Base-by-base conservation (phyloP, 371 early-diverging fungal species). In the Rhizopus stolonifer region DNA sequence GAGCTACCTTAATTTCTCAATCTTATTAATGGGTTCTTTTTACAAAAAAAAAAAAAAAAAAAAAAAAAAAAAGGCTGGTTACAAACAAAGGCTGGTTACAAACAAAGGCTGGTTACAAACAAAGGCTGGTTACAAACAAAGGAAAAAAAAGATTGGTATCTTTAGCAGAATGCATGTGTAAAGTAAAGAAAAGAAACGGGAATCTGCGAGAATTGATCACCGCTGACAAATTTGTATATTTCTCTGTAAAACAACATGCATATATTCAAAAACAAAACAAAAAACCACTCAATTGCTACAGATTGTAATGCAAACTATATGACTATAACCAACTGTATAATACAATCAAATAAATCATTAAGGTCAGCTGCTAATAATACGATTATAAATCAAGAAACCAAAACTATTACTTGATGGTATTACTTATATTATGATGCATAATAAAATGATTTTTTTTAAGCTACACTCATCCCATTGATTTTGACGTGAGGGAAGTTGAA, bases 281-380 rank as follows among this genome's bases (percentile, higher is more conserved):
- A 46, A 53, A 34, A 45, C 18, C 46, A 45, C 33, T 53, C 46
- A 53, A 45, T 45, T 53, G 54, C 54, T 45, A 53, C 36, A 53
- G 46, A 53, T 53, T 53, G 38, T 46, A 53, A 51, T 51, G 18
- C 17, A 43, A 42, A 29, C 1, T 14, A 26, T 14, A 48, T 48
- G 36, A 34, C 36, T 48, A 48, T 23, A 48, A 38, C 50, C 14
- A 26, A 38, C 39, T 49, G 39, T 49, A 26, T 24, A 39, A 49
- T 49, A 49, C 24, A 49, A 49, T 49, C 40, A 49, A 48, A 49
- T 38, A 49, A 39, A 39, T 49, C 47, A 49, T 49, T 48, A 49
- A 49, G 39, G 40, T 25, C 40, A 49, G 40, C 26, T 49, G 39
- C 40, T 49, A 40, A 49, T 49, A 32, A 32, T 46, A 46, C 18